A percentile compares a stretch with the other conserved stretches of the same genome.
phyloP scores from a whole-genome alignment of 2,329 filamentous ascomycete genomes.

The Cladosporium phlei region DNA sequence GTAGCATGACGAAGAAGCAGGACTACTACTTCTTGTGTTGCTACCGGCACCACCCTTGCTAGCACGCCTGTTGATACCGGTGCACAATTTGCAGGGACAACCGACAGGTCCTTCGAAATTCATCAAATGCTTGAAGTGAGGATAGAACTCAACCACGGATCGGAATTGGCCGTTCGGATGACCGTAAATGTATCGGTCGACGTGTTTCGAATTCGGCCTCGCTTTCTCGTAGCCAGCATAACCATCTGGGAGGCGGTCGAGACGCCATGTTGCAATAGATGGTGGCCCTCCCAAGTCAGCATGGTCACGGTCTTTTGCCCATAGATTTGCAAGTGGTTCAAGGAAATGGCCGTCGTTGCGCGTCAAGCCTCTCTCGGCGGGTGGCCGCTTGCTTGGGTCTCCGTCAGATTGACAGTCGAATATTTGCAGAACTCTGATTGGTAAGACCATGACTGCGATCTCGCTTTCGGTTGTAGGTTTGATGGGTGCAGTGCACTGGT shows the following conservation, averaged over 20 bases:
- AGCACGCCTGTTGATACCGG: constrained; percentile 16
- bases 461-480: too few relatives aligned
- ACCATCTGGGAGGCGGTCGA: constrained; percentile 51
- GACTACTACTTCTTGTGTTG: constrained; percentile 1
- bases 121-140: constrained; percentile 56
- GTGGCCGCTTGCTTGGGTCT: constrained; percentile 20
- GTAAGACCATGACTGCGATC: too few relatives aligned
- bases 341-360: constrained; percentile 27
- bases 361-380: constrained; percentile 13
- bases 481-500: too few relatives aligned
- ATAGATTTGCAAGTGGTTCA: constrained; percentile 23
- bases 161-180: constrained; percentile 52
- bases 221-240: constrained; percentile 50
- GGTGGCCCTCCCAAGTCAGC: constrained; percentile 6
- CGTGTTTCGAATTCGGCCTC: constrained; percentile 36
- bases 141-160: constrained; percentile 51
- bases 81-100: constrained; percentile 51
- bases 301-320: constrained; percentile 20
- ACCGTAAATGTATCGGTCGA: constrained; percentile 55
- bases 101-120: constrained; percentile 36
- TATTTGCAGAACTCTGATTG: background rate
- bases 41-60: background rate
- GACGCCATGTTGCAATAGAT: constrained; percentile 36
- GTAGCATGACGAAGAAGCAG: background rate
- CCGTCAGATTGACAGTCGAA: constrained; percentile 18